Percentiles rank a stretch among this genome's conserved stretches.
Conservation (phyloP, 805 yeast species). For the Candida qinlingensis region DNA sequence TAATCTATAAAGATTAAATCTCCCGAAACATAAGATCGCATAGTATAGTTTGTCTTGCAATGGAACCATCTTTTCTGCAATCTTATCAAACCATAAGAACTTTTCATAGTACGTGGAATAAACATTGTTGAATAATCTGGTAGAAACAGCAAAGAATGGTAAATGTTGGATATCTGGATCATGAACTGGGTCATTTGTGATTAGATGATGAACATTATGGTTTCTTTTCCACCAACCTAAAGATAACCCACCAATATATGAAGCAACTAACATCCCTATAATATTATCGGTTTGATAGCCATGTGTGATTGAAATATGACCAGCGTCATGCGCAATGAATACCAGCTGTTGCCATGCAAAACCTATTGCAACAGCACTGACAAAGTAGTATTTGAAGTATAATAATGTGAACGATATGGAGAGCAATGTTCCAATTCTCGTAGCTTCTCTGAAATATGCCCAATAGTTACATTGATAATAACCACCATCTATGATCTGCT, state of each 20-base stretch:
- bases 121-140: slow-evolving; percentile 59
- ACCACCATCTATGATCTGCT: slow-evolving; percentile 47
- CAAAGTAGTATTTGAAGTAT: slow-evolving; percentile 36
- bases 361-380: slow-evolving; percentile 65
- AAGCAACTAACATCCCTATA: slow-evolving; percentile 68
- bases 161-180: slow-evolving; percentile 93
- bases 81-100: slow-evolving; percentile 57
- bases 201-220: slow-evolving; percentile 88
- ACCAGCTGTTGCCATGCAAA: slow-evolving; percentile 86
- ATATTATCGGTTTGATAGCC: slow-evolving; percentile 70
- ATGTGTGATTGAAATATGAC: slow-evolving; percentile 80
- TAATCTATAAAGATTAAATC: slow-evolving; percentile 77
- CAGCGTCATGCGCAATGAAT: slow-evolving; percentile 87
- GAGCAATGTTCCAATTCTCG: slow-evolving; percentile 54
- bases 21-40: slow-evolving; percentile 74
- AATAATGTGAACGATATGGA: slow-evolving; percentile 45
- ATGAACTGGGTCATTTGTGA: slow-evolving; percentile 90
- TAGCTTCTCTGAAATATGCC: slow-evolving; percentile 63
- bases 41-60: slow-evolving; percentile 69
- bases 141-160: slow-evolving; percentile 85
- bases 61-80: slow-evolving; percentile 54
- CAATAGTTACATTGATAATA: slow-evolving; percentile 69
- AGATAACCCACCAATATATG: slow-evolving; percentile 82
- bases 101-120: slow-evolving; percentile 79
- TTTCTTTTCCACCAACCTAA: slow-evolving; percentile 94